Percentiles rank a stretch among this genome's conserved stretches.
Evolutionary conservation across 1,139 yeast genomes (phyloP).

Genomic region (Blastobotrys capitulatus): DNA sequence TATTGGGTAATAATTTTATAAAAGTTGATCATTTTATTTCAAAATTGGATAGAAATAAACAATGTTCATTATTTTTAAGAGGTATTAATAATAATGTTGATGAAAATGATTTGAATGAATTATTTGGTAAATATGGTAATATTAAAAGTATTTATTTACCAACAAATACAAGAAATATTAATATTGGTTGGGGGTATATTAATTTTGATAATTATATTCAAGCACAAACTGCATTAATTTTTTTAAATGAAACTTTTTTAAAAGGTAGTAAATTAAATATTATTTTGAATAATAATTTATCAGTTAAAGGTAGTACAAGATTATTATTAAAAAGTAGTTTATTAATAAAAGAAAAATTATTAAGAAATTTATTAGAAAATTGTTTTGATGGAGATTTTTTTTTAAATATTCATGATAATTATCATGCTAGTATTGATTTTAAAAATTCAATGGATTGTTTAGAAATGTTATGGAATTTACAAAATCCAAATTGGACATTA

Average conservation of each 20-base stretch:
- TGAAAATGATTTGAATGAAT: slow-evolving; percentile 51
- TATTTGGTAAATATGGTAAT: slow-evolving; percentile 59
- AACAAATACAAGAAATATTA: background rate
- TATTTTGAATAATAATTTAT: background rate
- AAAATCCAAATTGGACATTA: background rate
- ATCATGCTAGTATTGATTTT: slow-evolving; percentile 1
- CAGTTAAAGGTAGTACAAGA: background rate
- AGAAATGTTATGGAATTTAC: background rate
- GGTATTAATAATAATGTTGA: slow-evolving; percentile 59
- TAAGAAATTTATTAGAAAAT: background rate
- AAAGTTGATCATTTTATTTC: slow-evolving; percentile 80
- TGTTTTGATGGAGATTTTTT: background rate
- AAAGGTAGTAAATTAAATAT: background rate
- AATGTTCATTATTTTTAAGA: slow-evolving; percentile 75
- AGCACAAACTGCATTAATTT: slow-evolving; percentile 11
- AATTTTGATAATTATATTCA: slow-evolving; percentile 9
- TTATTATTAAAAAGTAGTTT: background rate
- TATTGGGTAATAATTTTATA: slow-evolving; percentile 78
- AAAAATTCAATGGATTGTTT: background rate
- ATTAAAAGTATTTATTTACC: slow-evolving; percentile 48
- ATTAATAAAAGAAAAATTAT: background rate
- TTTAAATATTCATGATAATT: background rate
- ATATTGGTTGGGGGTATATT: slow-evolving; percentile 21
- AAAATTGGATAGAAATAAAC: slow-evolving; percentile 73
- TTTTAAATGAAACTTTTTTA: slow-evolving; percentile 6